Percentiles rank a stretch among this genome's conserved stretches.
These are phyloP conservation scores for Aspergillus avenaceus DNA, from an alignment of 495 filamentous ascomycete species.

Conservation along the genomic window DNA sequence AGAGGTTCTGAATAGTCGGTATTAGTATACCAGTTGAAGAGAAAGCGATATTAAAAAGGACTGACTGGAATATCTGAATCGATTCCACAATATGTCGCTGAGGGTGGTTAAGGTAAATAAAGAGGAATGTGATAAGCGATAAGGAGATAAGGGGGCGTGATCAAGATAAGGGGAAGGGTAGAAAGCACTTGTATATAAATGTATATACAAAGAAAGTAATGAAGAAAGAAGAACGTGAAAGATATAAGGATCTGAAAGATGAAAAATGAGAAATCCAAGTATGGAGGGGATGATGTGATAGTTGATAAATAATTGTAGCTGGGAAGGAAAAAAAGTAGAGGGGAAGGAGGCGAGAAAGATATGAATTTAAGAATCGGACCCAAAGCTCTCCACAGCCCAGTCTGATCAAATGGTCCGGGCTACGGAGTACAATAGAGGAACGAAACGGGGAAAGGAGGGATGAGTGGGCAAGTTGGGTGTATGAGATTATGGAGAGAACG, in stretches of 20 bases:
- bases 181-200: background rate
- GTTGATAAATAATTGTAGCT: background rate
- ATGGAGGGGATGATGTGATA: background rate
- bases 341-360: constrained; percentile 2
- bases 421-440: constrained; percentile 3
- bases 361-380: constrained; percentile 7
- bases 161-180: background rate
- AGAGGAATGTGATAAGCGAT: background rate
- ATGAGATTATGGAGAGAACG: background rate
- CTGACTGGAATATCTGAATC: constrained; percentile 7
- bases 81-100: background rate
- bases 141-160: background rate
- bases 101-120: background rate
- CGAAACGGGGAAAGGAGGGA: background rate
- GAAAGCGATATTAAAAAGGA: background rate
- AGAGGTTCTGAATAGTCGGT: constrained; percentile 2
- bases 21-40: constrained; percentile 3
- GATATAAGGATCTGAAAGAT: background rate
- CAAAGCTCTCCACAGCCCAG: constrained; percentile 10
- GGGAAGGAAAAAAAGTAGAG: background rate
- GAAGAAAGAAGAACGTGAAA: background rate
- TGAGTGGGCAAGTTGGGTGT: no score
- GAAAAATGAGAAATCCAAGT: background rate
- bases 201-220: background rate
- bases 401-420: constrained; percentile 7